These are phyloP conservation scores for Spergularia azorica DNA, from an alignment of 179 eudicot genomes.

Conservation along the genomic window DNA sequence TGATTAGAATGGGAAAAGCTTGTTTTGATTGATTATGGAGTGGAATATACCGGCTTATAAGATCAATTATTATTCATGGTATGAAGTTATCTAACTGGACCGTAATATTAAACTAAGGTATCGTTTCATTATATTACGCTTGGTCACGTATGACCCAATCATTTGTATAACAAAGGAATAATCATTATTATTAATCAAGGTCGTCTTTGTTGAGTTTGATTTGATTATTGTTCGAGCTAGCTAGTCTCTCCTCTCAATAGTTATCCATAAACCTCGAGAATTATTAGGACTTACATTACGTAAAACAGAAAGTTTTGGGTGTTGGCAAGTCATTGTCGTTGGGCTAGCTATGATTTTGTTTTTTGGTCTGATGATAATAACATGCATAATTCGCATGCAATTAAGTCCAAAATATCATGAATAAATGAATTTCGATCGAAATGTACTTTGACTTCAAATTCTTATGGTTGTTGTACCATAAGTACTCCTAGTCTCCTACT, in stretches of 20 bases:
- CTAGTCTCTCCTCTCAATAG: not conserved
- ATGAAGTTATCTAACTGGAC: slow-evolving; percentile 6
- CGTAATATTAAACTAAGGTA: not conserved
- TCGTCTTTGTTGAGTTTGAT: slow-evolving; percentile 3
- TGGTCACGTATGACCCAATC: not conserved
- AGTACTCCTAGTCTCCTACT: too few species aligned
- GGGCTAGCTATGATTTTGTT: not conserved
- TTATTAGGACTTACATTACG: not conserved
- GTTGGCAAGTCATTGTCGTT: slow-evolving; percentile 25
- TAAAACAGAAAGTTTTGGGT: slow-evolving; percentile 2
- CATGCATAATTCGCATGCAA: not conserved
- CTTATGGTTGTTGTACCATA: too few species aligned
- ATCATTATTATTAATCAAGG: not conserved
- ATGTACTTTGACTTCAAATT: too few species aligned
- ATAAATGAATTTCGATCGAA: too few species aligned
- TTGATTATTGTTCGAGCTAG: not conserved
- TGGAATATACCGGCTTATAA: too few species aligned
- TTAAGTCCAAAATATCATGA: too few species aligned
- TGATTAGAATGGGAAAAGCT: not conserved
- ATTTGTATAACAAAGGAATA: not conserved
- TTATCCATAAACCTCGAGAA: not conserved
- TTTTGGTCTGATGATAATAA: not conserved
- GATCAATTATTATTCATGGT: slow-evolving; percentile 1
- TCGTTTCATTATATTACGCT: not conserved
- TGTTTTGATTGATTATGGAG: not conserved